Evolutionary conservation across 306 rosid species (phyloP).

Genomic region (Potentilla sterilis): DNA sequence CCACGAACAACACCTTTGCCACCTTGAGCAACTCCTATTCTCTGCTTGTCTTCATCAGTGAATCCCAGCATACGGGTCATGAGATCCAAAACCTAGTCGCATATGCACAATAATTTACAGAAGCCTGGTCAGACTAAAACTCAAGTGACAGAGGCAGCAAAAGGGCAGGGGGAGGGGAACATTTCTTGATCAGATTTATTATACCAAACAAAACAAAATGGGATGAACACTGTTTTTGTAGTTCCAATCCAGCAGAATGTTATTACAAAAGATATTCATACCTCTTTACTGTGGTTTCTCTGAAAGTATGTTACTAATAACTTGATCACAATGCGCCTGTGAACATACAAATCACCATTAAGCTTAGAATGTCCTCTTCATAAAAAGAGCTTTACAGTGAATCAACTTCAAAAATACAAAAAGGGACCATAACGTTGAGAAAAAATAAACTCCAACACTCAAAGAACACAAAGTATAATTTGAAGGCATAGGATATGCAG

Average conservation of each 20-base stretch:
- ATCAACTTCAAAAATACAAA: not conserved
- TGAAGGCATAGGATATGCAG: not conserved
- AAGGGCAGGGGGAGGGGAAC: not conserved
- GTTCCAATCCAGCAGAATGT: conserved; percentile 14
- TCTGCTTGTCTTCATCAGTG: conserved; percentile 84
- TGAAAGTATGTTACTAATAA: conserved; percentile 84
- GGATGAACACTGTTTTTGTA: not conserved
- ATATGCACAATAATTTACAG: conserved; percentile 14
- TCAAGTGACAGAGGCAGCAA: not conserved
- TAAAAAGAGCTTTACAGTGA: not conserved
- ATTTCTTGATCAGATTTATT: not conserved
- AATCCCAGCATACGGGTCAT: conserved; percentile 99
- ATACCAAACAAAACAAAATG: not conserved
- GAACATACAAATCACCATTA: conserved; percentile 34
- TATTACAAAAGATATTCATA: conserved; percentile 23
- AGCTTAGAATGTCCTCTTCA: not conserved
- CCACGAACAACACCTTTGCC: conserved; percentile 98
- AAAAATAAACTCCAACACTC: not conserved
- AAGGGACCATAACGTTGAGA: too few relatives aligned
- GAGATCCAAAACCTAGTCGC: conserved; percentile 79
- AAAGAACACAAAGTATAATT: not conserved
- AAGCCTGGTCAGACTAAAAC: conserved; percentile 10
- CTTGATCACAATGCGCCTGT: conserved; percentile 96
- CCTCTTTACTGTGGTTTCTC: conserved; percentile 98
- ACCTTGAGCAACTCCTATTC: conserved; percentile 86